Evolutionary conservation across 225 moss, liverwort and hornwort genomes (phyloP).

Genomic region (Lunularia cruciata): DNA sequence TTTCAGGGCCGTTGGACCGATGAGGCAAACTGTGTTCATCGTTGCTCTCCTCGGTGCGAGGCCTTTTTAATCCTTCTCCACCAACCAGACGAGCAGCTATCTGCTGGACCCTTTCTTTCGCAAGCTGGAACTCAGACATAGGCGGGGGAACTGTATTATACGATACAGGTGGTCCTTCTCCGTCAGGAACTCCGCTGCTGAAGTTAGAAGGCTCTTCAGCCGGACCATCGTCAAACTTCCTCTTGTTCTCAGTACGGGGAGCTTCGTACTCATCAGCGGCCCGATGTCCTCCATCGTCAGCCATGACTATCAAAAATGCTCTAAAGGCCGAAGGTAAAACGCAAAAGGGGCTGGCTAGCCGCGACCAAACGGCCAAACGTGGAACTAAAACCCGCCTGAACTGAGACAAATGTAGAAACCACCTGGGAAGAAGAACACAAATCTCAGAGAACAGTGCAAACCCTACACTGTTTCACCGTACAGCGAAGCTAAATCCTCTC

Average conservation of each 20-base stretch:
- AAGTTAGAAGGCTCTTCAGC: conserved; percentile 52
- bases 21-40: conserved; percentile 59
- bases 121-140: conserved; percentile 87
- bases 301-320: conserved; percentile 45
- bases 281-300: conserved; percentile 66
- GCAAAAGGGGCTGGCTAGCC: background rate
- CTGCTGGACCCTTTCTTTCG: conserved; percentile 91
- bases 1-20: conserved; percentile 65
- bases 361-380: background rate
- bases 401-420: background rate
- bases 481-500: background rate
- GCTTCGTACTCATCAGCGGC: conserved; percentile 75
- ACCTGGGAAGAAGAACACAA: background rate
- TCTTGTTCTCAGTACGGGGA: conserved; percentile 80
- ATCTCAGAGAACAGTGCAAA: background rate
- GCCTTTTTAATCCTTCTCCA: conserved; percentile 74
- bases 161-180: conserved; percentile 49
- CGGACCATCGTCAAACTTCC: conserved; percentile 79
- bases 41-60: conserved; percentile 71
- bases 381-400: background rate
- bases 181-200: conserved; percentile 39
- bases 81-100: conserved; percentile 91
- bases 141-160: conserved; percentile 92
- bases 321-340: no score
- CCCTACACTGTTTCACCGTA: background rate